Percentiles rank a stretch among this genome's conserved stretches.
Evolutionary conservation across 768 basidiomycete species (phyloP).

Genomic region (Tulasnella sp.): DNA sequence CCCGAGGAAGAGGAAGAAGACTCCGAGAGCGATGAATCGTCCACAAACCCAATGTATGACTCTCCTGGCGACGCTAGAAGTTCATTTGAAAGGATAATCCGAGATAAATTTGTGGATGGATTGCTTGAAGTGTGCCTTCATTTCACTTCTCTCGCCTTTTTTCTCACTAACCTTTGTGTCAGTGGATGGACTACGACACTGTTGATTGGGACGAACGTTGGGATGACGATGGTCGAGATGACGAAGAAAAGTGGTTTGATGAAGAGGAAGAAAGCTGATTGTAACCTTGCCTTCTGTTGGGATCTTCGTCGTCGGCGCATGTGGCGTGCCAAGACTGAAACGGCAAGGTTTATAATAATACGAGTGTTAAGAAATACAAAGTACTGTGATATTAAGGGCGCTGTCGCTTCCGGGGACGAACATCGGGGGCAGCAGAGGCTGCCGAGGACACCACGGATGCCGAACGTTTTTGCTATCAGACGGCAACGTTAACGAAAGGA

Average conservation of each 20-base stretch:
- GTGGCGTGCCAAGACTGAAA: not conserved
- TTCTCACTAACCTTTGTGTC: not conserved
- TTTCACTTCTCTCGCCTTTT: not conserved
- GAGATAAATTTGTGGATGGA: slow-evolving; percentile 30
- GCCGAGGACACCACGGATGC: slow-evolving; percentile 30
- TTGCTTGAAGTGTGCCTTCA: slow-evolving; percentile 24
- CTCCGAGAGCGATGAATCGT: slow-evolving; percentile 39
- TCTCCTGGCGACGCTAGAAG: slow-evolving; percentile 23
- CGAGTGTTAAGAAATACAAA: not conserved
- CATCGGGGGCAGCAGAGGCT: slow-evolving; percentile 22
- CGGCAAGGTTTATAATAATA: not conserved
- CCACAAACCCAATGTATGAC: not conserved
- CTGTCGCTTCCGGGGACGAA: slow-evolving; percentile 22
- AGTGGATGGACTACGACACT: slow-evolving; percentile 29
- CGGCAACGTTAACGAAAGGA: not conserved
- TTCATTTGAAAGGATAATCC: slow-evolving; percentile 26
- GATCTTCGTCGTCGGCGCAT: not conserved
- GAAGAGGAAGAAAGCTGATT: slow-evolving; percentile 29
- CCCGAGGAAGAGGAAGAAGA: slow-evolving; percentile 64
- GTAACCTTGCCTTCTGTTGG: not conserved
- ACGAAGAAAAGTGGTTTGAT: slow-evolving; percentile 31
- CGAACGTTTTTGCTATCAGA: slow-evolving; percentile 29
- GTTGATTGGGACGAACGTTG: slow-evolving; percentile 30
- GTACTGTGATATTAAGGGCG: not conserved
- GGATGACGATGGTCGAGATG: slow-evolving; percentile 27